phyloP scores from a whole-genome alignment of 2,329 filamentous ascomycete genomes.

The Aspergillus jensenii region DNA sequence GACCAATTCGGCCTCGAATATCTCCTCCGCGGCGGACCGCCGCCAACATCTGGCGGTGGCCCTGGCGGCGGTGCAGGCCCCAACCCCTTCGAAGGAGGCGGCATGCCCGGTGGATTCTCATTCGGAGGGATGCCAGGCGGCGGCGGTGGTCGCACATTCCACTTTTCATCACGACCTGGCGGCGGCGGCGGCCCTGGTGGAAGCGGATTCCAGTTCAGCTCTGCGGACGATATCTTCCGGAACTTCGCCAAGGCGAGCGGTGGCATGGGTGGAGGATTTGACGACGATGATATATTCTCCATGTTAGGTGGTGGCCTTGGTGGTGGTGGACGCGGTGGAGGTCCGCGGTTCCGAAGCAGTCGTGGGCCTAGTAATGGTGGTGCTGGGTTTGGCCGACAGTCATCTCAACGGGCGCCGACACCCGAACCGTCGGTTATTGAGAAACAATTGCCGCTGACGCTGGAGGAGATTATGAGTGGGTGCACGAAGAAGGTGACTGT shows the following conservation, averaged over 20 bases:
- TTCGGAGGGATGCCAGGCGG: conserved; percentile 54
- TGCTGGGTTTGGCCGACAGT: conserved; percentile 27
- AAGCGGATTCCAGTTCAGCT: conserved; percentile 78
- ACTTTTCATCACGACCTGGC: conserved; percentile 51
- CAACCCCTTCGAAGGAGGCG: conserved; percentile 58
- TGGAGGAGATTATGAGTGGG: conserved; percentile 88
- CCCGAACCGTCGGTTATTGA: conserved; percentile 91
- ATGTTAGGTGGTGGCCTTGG: conserved; percentile 42
- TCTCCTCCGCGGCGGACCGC: conserved; percentile 74
- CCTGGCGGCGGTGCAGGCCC: conserved; percentile 54
- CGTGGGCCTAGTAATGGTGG: conserved; percentile 14
- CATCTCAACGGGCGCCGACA: conserved; percentile 49
- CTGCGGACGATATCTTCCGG: conserved; percentile 79
- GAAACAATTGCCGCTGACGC: conserved; percentile 72
- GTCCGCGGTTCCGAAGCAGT: conserved; percentile 31
- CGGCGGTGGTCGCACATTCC: conserved; percentile 49
- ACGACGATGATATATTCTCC: conserved; percentile 59
- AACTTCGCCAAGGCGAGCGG: conserved; percentile 70
- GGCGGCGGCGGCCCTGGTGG: conserved; percentile 45
- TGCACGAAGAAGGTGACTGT: conserved; percentile 97
- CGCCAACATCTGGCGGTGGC: conserved; percentile 62
- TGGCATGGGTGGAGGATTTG: conserved; percentile 52
- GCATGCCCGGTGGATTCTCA: conserved; percentile 55
- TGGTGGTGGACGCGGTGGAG: conserved; percentile 44
- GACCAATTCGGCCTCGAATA: conserved; percentile 95